Conservation (phyloP, 169 alveolate genomes). For the Babesia bovis region DNA sequence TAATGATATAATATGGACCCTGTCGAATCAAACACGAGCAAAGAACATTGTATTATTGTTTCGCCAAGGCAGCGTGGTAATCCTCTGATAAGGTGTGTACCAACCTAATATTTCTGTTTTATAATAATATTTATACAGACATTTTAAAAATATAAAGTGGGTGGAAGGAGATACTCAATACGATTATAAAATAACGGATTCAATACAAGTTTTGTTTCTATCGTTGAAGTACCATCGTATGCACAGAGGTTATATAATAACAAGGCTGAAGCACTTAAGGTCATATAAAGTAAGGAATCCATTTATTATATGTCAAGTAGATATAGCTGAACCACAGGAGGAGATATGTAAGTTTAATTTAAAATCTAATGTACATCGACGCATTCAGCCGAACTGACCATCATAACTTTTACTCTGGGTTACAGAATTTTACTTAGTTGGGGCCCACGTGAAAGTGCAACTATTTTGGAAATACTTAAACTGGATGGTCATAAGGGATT, state of each 20-base stretch:
- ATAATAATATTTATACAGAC: slow-evolving; percentile 16
- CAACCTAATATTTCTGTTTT: neutral
- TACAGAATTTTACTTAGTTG: slow-evolving; percentile 49
- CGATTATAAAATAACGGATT: slow-evolving; percentile 69
- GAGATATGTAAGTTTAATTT: neutral
- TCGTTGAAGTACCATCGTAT: slow-evolving; percentile 75
- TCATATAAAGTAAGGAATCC: slow-evolving; percentile 44
- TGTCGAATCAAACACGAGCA: neutral
- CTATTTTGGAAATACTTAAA: slow-evolving; percentile 47
- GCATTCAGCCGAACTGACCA: slow-evolving; percentile 27
- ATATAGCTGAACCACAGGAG: slow-evolving; percentile 36
- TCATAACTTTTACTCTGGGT: slow-evolving; percentile 39
- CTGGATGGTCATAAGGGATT: slow-evolving; percentile 51
- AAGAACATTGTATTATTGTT: slow-evolving; percentile 50
- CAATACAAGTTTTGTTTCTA: slow-evolving; percentile 69
- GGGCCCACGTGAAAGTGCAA: slow-evolving; percentile 64
- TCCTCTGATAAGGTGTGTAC: slow-evolving; percentile 71
- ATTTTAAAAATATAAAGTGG: slow-evolving; percentile 42
- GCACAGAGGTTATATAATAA: slow-evolving; percentile 62
- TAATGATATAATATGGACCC: slow-evolving; percentile 36
- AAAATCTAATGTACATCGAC: neutral
- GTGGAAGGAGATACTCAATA: slow-evolving; percentile 69
- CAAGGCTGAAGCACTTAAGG: slow-evolving; percentile 62
- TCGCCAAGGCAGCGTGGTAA: slow-evolving; percentile 74
- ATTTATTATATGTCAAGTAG: slow-evolving; percentile 62